These are phyloP conservation scores for Piper longum DNA, from an alignment of 164 flowering plant genomes.

Conservation along the genomic window DNA sequence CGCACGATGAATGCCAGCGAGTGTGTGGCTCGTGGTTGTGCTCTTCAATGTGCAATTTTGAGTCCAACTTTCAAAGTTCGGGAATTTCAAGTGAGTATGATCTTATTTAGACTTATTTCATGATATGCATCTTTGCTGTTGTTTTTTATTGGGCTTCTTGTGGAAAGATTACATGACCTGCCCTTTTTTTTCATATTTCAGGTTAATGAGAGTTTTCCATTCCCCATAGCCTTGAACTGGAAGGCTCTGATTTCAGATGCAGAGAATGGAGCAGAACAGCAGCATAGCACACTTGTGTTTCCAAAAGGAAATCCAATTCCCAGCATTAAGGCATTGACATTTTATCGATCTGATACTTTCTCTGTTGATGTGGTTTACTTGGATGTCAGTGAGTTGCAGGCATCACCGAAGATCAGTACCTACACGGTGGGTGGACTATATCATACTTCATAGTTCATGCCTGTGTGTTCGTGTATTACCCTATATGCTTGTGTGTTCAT, in stretches of 20 bases:
- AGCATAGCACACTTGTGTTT: constrained; percentile 8
- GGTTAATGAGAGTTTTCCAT: constrained; percentile 75
- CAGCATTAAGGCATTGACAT: constrained; percentile 70
- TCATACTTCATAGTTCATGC: neutral
- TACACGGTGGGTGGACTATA: constrained; percentile 38
- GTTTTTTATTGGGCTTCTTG: neutral
- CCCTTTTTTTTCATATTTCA: constrained; percentile 7
- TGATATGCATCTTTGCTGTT: neutral
- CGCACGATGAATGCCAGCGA: constrained; percentile 97
- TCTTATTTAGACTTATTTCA: neutral
- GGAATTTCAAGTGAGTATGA: constrained; percentile 60
- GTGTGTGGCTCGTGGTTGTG: constrained; percentile 81
- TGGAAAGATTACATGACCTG: neutral
- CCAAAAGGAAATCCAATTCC: constrained; percentile 56
- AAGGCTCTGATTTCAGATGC: constrained; percentile 53
- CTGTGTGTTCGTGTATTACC: neutral
- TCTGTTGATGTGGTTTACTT: constrained; percentile 62
- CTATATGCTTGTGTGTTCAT: neutral
- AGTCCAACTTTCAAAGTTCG: constrained; percentile 91
- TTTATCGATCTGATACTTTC: constrained; percentile 63
- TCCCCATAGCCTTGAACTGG: constrained; percentile 66
- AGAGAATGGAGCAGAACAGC: constrained; percentile 44
- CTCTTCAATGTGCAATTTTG: constrained; percentile 77
- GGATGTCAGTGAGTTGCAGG: constrained; percentile 52
- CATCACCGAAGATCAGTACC: constrained; percentile 60